These are phyloP conservation scores for Cryomyces minteri DNA, from an alignment of 495 filamentous ascomycete genomes.

Conservation along the genomic window DNA sequence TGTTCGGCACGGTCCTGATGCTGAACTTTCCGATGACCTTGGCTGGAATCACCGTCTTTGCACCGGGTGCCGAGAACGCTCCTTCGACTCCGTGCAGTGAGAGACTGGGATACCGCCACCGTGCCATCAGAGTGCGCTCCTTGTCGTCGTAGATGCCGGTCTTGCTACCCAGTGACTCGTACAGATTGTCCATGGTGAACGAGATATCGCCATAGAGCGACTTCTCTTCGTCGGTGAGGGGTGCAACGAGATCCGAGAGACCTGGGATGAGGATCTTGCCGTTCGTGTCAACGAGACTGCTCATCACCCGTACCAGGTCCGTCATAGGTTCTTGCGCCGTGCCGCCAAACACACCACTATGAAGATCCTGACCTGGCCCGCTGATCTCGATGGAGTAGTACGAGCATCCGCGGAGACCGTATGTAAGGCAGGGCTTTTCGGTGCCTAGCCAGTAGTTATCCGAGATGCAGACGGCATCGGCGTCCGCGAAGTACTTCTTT, in stretches of 20 bases:
- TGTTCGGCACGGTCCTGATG: constrained; percentile 91
- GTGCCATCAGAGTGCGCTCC: constrained; percentile 79
- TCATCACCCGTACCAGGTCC: constrained; percentile 67
- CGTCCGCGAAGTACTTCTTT: constrained; percentile 78
- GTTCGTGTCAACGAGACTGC: constrained; percentile 64
- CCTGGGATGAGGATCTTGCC: constrained; percentile 85
- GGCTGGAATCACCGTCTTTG: constrained; percentile 96
- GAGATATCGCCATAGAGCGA: constrained; percentile 66
- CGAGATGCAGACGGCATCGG: constrained; percentile 93
- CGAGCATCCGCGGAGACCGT: constrained; percentile 92
- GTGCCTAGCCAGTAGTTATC: constrained; percentile 99
- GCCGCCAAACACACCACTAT: constrained; percentile 92
- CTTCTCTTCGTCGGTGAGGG: constrained; percentile 71
- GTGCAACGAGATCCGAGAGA: constrained; percentile 77
- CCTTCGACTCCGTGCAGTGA: constrained; percentile 96
- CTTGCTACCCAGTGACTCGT: constrained; percentile 73
- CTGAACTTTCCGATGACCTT: constrained; percentile 97
- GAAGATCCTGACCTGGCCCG: constrained; percentile 82
- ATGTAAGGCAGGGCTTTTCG: constrained; percentile 93
- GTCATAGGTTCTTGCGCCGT: constrained; percentile 97
- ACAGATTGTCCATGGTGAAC: constrained; percentile 88
- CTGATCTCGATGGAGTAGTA: constrained; percentile 83
- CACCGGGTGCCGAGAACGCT: constrained; percentile 80
- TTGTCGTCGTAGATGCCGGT: constrained; percentile 74
- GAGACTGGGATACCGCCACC: constrained; percentile 81